A percentile compares a stretch with the other conserved stretches of the same genome.
These are phyloP conservation scores for Ophiostoma ulmi DNA, from an alignment of 2,329 filamentous ascomycete species.

Conservation along the genomic window DNA sequence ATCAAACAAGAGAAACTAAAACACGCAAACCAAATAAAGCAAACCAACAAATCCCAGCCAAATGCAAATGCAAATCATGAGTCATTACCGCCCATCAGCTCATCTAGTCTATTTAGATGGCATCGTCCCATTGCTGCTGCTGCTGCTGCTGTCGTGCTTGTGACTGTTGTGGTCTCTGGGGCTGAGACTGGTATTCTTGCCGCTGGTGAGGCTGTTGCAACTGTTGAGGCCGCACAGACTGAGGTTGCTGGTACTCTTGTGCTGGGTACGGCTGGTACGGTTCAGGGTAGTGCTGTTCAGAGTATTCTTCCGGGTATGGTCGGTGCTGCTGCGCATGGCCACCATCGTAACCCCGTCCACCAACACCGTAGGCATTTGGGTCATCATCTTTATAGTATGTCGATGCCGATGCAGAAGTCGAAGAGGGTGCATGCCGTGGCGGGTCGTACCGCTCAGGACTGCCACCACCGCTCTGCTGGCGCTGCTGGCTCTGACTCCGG, in stretches of 20 bases:
- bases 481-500: not conserved
- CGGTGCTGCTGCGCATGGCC: not conserved
- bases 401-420: not conserved
- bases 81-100: slow-evolving; percentile 13
- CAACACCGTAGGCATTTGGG: not conserved
- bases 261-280: slow-evolving; percentile 1
- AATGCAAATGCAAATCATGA: slow-evolving; percentile 17
- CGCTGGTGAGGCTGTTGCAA: not conserved
- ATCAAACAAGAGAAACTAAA: not conserved
- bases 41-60: not conserved
- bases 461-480: slow-evolving; percentile 11
- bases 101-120: not conserved
- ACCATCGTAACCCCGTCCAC: not conserved
- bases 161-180: not conserved
- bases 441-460: slow-evolving; percentile 22
- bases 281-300: slow-evolving; percentile 22
- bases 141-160: not conserved
- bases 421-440: not conserved
- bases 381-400: slow-evolving; percentile 12
- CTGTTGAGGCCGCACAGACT: not conserved
- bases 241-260: not conserved
- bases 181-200: not conserved
- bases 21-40: not conserved
- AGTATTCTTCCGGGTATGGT: not conserved
- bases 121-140: not conserved